A percentile compares a stretch with the other conserved stretches of the same genome.
phyloP scores from a whole-genome alignment of 441 rosid genomes.

The Kokia cookei region DNA sequence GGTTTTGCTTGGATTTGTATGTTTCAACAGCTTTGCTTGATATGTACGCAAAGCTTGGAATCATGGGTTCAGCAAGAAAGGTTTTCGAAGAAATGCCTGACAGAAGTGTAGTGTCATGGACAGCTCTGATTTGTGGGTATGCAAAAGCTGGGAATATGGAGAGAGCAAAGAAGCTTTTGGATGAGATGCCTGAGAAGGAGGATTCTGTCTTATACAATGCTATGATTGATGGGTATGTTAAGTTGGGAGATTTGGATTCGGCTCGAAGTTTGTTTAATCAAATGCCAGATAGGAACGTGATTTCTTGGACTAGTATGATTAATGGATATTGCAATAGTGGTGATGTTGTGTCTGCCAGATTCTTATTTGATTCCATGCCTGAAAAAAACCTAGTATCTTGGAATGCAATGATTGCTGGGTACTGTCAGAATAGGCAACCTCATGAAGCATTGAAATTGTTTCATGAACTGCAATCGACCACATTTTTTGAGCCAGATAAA shows the following conservation, averaged over 20 bases:
- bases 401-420: constrained; percentile 55
- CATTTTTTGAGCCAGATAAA: constrained; percentile 36
- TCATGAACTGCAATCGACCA: constrained; percentile 37
- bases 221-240: constrained; percentile 49
- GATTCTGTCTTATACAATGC: constrained; percentile 39
- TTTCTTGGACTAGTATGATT: constrained; percentile 55
- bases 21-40: constrained; percentile 46
- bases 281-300: constrained; percentile 33
- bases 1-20: constrained; percentile 40
- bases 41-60: constrained; percentile 44
- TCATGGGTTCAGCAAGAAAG: constrained; percentile 28
- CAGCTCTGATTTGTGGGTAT: constrained; percentile 58
- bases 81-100: constrained; percentile 45
- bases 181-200: constrained; percentile 41
- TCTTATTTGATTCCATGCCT: constrained; percentile 45
- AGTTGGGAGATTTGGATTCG: constrained; percentile 38
- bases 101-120: constrained; percentile 60
- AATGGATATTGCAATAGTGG: constrained; percentile 39
- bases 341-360: constrained; percentile 34
- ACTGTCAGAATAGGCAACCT: constrained; percentile 38
- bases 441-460: constrained; percentile 50
- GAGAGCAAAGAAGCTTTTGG: constrained; percentile 38
- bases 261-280: constrained; percentile 39
- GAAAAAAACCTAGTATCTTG: constrained; percentile 46
- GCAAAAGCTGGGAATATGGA: constrained; percentile 38